phyloP scores from a whole-genome alignment of 2,329 filamentous ascomycete genomes.

The Mycosphaerella arachidis region DNA sequence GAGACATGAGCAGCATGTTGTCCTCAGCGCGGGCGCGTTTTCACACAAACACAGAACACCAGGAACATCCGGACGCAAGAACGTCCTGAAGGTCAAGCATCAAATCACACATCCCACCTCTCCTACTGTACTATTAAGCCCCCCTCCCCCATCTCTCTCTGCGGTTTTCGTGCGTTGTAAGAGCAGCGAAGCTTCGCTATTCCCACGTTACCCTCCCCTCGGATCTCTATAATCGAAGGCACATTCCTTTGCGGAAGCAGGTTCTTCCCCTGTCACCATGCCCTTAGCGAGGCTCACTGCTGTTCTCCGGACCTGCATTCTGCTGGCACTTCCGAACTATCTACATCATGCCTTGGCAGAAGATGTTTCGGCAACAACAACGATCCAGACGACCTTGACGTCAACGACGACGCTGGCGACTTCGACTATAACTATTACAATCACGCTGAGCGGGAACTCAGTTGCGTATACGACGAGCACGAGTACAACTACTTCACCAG shows the following conservation, averaged over 20 bases:
- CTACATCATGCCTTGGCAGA: conserved; percentile 6
- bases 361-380: conserved; percentile 8
- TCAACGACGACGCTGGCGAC: conserved; percentile 24
- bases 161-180: background rate
- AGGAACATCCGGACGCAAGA: background rate
- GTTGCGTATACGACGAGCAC: conserved; percentile 8
- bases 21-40: background rate
- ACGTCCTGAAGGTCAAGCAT: background rate
- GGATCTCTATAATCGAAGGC: background rate
- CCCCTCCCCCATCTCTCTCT: background rate
- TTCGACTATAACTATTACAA: conserved; percentile 20
- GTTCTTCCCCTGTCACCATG: conserved; percentile 1
- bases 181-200: background rate
- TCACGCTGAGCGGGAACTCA: conserved; percentile 8
- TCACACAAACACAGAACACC: background rate
- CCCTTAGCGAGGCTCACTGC: background rate
- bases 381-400: conserved; percentile 12
- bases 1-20: background rate
- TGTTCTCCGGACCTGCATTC: conserved; percentile 6
- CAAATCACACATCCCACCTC: background rate
- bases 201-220: background rate
- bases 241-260: background rate
- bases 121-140: background rate
- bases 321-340: conserved; percentile 3
- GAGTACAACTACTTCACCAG: conserved; percentile 7